Base-by-base conservation (phyloP, 352 stramenopile genomes). In the Phytophthora uliginosa region DNA sequence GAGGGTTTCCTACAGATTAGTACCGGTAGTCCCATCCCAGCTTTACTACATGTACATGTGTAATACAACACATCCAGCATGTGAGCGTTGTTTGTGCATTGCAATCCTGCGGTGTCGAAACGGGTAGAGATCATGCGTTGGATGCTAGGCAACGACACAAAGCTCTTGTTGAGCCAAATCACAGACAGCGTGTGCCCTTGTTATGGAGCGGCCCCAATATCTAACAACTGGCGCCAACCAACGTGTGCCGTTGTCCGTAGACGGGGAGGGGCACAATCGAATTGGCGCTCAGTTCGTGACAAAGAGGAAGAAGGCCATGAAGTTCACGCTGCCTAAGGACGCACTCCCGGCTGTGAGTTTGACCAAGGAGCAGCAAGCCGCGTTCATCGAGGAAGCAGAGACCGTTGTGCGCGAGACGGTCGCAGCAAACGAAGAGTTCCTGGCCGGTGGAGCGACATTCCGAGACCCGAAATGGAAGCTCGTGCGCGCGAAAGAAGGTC, bases 331-430 rank as follows among this genome's bases (percentile, higher is more conserved):
- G 48, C 76, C 81, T 10, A 58, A 61, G 17, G 73, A 81, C 55
- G 71, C 74, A 4, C 80, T 88, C 52, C 73, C 81, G 10, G 58
- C 54, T 36, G 48, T 85, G 13, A 40, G 62, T 36, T 40, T 81
- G 26, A 69, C 66, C 38, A 76, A 83, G 10, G 63, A 83, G 33
- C 62, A 69, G 6, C 60, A 74, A 68, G 64, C 64, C 4, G 71
- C 61, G 50, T 62, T 86, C 36, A 59, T 72, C 22, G 58, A 78
- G 42, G 81, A 88, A 57, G 77, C 80, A 2, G 56, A 78, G 7
- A 59, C 69, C 24, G 74, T 90, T 13, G 69, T 90, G 12, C 71
- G 57, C 28, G 81, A 88, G 60, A 87, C 79, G 54, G 34, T 88
- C 12, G 69, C 63, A 24, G 71, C 66, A 7, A 77, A 86, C 59